Evolutionary conservation across 2,329 filamentous ascomycete genomes (phyloP), one percentile per base, ranked within the genome.

Genomic region (Alternaria incomplexa): DNA sequence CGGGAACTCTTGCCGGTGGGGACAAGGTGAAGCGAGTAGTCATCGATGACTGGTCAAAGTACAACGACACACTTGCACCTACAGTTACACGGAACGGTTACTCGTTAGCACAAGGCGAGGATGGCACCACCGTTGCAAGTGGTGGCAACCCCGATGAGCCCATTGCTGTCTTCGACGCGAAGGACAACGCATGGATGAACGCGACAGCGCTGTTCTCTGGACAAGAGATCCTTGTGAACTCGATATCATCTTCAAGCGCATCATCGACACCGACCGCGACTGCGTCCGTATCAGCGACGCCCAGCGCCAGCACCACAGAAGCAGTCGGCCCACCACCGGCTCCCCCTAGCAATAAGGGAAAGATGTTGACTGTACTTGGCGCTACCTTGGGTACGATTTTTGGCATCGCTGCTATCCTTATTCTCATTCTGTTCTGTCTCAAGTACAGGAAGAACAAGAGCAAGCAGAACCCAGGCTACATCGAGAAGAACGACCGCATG

Each of bases 371-470:
- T 8, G 90, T 97, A 26, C 85, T 97, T 2, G 94, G 92, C 32
- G 92, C 92, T 54, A 92, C 92, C 0, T 85, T 98, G 1, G 93
- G 94, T 12, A 89, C 90, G n/a, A 89, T 97, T 22, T 87, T 92
- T 56, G 93, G 91, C 17, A 83, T 93, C 56, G 89, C 91, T 20
- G 81, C 89, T 1, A 76, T 97, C 7, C 82, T 96, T n/a, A 84
- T 91, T 25, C 77, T 92, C 1, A 76, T 93, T n/a, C 85, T 97
- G 20, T 83, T 96, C 54, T 83, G 91, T 26, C 81, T 93, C 23
- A 85, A 87, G 74, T 87, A 86, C 68, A 85, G 85, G 62, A 85
- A 86, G 69, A 88, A 87, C 76, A 85, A 86, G 70, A 86, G 83
- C 54, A 84, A 85, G 81, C n/a, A 84, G 82, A 64, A 81, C 88